Evolutionary conservation across 176 grass and related monocot species (phyloP), one percentile per base, ranked within the genome.

Genomic region (Melocanna baccifera): DNA sequence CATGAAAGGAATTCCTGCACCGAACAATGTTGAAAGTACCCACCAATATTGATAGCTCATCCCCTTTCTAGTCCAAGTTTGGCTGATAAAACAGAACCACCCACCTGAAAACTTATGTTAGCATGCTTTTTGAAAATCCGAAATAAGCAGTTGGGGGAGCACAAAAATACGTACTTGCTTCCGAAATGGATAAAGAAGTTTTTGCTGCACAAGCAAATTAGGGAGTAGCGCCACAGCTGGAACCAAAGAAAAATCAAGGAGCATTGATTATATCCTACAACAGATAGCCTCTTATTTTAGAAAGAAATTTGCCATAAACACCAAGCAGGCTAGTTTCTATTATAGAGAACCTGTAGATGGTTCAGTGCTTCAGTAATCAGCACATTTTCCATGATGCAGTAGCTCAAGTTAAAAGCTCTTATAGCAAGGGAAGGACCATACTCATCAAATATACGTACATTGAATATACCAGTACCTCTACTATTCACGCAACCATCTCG

Each of bases 21-120:
- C 1, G 90, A 95, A 88, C 93, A 95, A 81, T 92, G 90, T 69
- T 92, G 41, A 42, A n/a, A n/a, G n/a, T n/a, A n/a, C n/a, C n/a
- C n/a, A n/a, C n/a, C 93, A 42, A 90, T 66, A 62, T 92, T 94
- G 39, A 94, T 90, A 52, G 93, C 87, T 78, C 90, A 92, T 53
- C 85, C 82, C 73, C 82, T 89, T 71, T 94, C 90, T 55, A 86
- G 11, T 67, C 88, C 90, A 80, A 94, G 69, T 87, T 94, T 94
- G 23, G 79, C 83, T 81, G 93, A 76, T 71, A 94, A 73, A 61
- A 94, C 30, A 23, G 90, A 88, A 13, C 90, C 90, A 40, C 93
- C 90, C 8, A 90, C 87, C 88, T 94, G 67, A 56, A 62, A 56
- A 9, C 16, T 14, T 39, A 67, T 11, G 22, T 84, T 29, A 80